Percentiles rank a stretch among this genome's conserved stretches.
phyloP scores from a whole-genome alignment of 176 grass and related monocot genomes.

The Avena eriantha region DNA sequence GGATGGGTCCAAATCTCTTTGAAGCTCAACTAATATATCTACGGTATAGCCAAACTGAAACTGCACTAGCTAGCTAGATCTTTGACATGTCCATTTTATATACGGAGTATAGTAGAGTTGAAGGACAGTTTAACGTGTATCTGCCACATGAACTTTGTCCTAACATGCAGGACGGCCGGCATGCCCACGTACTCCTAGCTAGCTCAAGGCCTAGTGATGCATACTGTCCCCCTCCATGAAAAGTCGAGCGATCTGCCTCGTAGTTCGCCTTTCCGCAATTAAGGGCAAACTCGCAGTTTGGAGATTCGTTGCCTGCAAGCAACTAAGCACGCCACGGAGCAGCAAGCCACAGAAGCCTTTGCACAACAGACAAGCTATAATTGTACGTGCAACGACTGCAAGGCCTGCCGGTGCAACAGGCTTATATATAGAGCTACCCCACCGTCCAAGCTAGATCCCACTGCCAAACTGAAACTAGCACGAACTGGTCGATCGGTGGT shows the following conservation, averaged over 20 bases:
- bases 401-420: background rate
- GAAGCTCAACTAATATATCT: background rate
- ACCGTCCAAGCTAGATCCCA: background rate
- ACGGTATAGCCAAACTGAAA: background rate
- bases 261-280: conserved; percentile 22
- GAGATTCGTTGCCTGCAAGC: conserved; percentile 57
- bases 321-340: conserved; percentile 1
- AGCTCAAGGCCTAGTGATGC: background rate
- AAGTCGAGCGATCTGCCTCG: conserved; percentile 55
- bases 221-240: conserved; percentile 37
- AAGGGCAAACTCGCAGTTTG: conserved; percentile 33
- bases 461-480: background rate
- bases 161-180: background rate
- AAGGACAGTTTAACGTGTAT: conserved; percentile 22
- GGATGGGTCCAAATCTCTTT: background rate
- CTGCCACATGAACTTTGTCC: conserved; percentile 24
- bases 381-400: background rate
- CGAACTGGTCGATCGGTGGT: background rate
- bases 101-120: background rate
- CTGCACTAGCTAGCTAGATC: background rate
- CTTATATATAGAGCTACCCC: conserved; percentile 36
- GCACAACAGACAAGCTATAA: background rate
- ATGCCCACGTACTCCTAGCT: background rate
- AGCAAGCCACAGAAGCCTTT: background rate
- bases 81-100: background rate